Evolutionary conservation across 1,284 basidiomycete genomes (phyloP).

Genomic region (Rugiboletus extremiorientalis): DNA sequence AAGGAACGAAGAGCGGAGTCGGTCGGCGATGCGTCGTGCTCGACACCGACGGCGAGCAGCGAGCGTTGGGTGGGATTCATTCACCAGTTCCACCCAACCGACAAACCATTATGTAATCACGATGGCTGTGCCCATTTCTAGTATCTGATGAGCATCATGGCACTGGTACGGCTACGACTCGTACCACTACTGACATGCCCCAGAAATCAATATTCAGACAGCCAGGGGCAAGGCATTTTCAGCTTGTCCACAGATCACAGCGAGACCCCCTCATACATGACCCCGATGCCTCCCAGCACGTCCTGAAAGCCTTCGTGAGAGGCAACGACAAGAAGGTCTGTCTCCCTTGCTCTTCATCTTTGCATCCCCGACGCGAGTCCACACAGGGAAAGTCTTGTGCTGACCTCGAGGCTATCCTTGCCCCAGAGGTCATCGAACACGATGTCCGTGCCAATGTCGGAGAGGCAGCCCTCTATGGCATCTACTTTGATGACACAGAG

Average conservation of each 20-base stretch:
- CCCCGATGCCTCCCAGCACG: conserved; percentile 85
- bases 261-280: conserved; percentile 96
- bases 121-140: conserved; percentile 25
- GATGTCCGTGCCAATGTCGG: conserved; percentile 61
- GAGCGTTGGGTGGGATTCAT: conserved; percentile 21
- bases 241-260: conserved; percentile 96
- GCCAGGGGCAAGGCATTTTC: conserved; percentile 89
- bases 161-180: no score
- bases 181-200: conserved; percentile 46
- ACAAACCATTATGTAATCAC: conserved; percentile 31
- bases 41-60: conserved; percentile 19
- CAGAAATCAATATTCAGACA: conserved; percentile 87
- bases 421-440: conserved; percentile 58
- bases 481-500: conserved; percentile 96
- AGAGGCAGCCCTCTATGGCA: conserved; percentile 88
- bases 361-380: conserved; percentile 1
- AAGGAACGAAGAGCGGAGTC: conserved; percentile 3
- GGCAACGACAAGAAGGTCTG: conserved; percentile 69
- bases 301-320: conserved; percentile 81
- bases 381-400: conserved; percentile 73
- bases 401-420: conserved; percentile 65
- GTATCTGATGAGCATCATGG: no score
- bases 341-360: conserved; percentile 4
- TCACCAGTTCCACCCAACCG: conserved; percentile 32
- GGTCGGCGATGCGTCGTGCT: conserved; percentile 20